Evolutionary conservation across 2,329 filamentous ascomycete genomes (phyloP), one percentile per base, ranked within the genome.

Genomic region (Niveomyces coronatus): DNA sequence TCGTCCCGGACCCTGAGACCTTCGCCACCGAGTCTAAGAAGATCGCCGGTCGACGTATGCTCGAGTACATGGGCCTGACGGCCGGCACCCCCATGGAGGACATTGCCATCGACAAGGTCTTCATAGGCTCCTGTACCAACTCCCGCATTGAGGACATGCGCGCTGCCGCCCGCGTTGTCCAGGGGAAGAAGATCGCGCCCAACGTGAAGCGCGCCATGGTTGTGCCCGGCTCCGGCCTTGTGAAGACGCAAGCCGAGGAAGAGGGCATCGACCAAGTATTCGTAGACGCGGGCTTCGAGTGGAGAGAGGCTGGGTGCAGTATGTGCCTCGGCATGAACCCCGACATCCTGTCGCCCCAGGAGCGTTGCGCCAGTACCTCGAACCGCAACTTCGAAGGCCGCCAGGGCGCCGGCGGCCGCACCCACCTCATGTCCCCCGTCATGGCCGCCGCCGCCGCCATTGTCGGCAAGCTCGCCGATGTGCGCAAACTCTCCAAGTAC

Each of bases 271-370:
- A 96, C 64, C 85, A 87, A 68, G 83, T 95, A 55, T 96, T 98
- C 62, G 55, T 67, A 8, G 85, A 94, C 44, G 88, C 91, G 34
- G 91, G 91, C 7, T 96, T 96, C 49, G 89, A 96, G 60, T 96
- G 89, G 89, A 79, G 91, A 57, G 91, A 98, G 67, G 91, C 91
- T 48, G 91, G 91, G 35, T 98, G 91, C 74, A 94, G 85, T 45
- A 98, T 98, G 91, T 96, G 91, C 58, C 74, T 98, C 39, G 91
- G 91, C 58, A 98, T 98, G 89, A 98, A 98, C 69, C 89, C 91
- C 0, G 91, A 98, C 59, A 96, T 98, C 46, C 74, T 96, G 32
- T 79, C 87, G 2, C 88, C 91, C 38, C 76, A 82, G 58, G 91
- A 98, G 65, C 81, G 91, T 53, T 96, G 91, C 58, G 91, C 91